phyloP scores from a whole-genome alignment of 2,329 filamentous ascomycete genomes.

The Beauveria sp. region DNA sequence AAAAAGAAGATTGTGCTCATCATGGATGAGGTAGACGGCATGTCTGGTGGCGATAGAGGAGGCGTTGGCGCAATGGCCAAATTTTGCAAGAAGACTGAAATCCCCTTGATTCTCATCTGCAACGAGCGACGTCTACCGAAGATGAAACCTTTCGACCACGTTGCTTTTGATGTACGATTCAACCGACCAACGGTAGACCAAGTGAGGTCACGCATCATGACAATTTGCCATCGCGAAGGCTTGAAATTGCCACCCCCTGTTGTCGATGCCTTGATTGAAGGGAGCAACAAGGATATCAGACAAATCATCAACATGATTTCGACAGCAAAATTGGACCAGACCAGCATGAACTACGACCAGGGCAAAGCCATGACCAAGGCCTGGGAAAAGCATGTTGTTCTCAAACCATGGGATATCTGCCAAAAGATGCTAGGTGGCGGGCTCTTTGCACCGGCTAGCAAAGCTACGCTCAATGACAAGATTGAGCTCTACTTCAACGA shows the following conservation, averaged over 20 bases:
- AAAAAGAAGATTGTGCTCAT: slow-evolving; percentile 95
- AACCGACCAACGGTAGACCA: slow-evolving; percentile 83
- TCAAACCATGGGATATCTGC: slow-evolving; percentile 98
- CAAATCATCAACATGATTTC: slow-evolving; percentile 99
- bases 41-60: slow-evolving; percentile 94
- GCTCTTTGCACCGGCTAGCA: slow-evolving; percentile 77
- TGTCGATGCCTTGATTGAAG: slow-evolving; percentile 89
- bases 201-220: slow-evolving; percentile 86
- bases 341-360: slow-evolving; percentile 72
- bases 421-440: slow-evolving; percentile 84
- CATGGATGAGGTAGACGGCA: slow-evolving; percentile 98
- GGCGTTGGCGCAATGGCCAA: slow-evolving; percentile 91
- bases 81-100: slow-evolving; percentile 88
- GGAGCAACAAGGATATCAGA: slow-evolving; percentile 89
- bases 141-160: slow-evolving; percentile 95
- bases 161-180: slow-evolving; percentile 80
- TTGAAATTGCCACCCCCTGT: slow-evolving; percentile 77
- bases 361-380: slow-evolving; percentile 92
- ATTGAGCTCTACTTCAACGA: slow-evolving; percentile 99
- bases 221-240: slow-evolving; percentile 87
- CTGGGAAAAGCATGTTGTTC: slow-evolving; percentile 94
- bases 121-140: slow-evolving; percentile 89
- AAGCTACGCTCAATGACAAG: slow-evolving; percentile 89
- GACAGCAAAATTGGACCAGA: slow-evolving; percentile 81
- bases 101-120: slow-evolving; percentile 95